Evolutionary conservation across 148 eudicot genomes (phyloP).

Genomic region (Dianthus caryophyllus): DNA sequence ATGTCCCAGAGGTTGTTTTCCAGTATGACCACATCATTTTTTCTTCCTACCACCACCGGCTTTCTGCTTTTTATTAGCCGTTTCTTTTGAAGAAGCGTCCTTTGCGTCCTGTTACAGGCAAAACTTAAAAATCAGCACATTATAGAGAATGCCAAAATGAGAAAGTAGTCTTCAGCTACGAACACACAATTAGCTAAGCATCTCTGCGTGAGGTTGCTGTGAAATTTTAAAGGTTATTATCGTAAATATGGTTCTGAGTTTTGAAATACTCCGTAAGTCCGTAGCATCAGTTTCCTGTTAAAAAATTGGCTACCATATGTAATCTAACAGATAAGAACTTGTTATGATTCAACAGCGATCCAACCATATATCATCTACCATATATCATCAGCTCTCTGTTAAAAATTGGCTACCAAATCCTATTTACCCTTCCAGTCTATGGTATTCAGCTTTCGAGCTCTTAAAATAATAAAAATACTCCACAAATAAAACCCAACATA

Average conservation of each 20-base stretch:
- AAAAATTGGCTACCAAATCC: no score
- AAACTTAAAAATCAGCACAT: conserved; percentile 1
- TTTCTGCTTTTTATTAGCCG: conserved; percentile 61
- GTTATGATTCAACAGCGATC: background rate
- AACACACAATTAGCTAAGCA: background rate
- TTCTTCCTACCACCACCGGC: conserved; percentile 63
- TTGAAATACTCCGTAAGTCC: no score
- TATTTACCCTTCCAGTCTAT: no score
- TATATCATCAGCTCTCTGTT: no score
- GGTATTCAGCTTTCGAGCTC: no score
- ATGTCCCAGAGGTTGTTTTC: conserved; percentile 5
- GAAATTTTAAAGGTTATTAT: background rate
- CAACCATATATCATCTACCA: no score
- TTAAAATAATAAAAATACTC: no score
- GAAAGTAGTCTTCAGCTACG: background rate
- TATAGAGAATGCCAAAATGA: background rate
- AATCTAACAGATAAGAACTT: background rate
- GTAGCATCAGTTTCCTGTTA: background rate
- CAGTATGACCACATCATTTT: conserved; percentile 30
- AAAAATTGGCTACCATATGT: background rate
- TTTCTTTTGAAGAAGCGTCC: conserved; percentile 40
- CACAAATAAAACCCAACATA: background rate
- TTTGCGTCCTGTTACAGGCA: conserved; percentile 41
- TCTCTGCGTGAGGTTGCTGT: background rate
- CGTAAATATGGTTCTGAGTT: background rate